These are phyloP conservation scores for Cubamyces lactineus DNA, from an alignment of 768 basidiomycete genomes.

Conservation along the genomic window DNA sequence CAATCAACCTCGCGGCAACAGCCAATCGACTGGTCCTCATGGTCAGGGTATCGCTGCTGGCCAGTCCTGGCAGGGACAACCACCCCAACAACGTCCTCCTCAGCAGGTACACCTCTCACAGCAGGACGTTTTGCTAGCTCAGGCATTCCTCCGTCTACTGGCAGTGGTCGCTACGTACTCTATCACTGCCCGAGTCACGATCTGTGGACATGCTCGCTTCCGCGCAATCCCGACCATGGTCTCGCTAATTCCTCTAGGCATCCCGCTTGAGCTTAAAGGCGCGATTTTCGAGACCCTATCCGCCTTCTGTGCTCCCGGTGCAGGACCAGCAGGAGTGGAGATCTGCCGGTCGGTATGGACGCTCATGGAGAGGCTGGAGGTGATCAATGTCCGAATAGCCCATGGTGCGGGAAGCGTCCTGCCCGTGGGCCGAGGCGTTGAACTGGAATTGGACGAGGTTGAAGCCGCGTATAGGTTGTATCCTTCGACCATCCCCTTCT, in stretches of 20 bases:
- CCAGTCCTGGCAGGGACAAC: conserved; percentile 35
- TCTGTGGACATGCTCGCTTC: conserved; percentile 77
- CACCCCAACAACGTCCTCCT: conserved; percentile 43
- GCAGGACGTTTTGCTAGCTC: conserved; percentile 77
- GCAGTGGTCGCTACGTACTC: conserved; percentile 77
- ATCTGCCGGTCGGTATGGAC: conserved; percentile 84
- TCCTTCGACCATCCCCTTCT: conserved; percentile 87
- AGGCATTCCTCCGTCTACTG: conserved; percentile 80
- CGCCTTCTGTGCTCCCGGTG: conserved; percentile 83
- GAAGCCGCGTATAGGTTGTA: conserved; percentile 80
- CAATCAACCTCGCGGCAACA: conserved; percentile 45
- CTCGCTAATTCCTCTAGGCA: conserved; percentile 72
- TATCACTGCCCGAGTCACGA: conserved; percentile 74
- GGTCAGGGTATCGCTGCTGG: conserved; percentile 27
- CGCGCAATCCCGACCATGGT: conserved; percentile 82
- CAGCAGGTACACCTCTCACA: conserved; percentile 54
- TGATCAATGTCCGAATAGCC: conserved; percentile 70
- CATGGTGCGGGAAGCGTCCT: conserved; percentile 48
- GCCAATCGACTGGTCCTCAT: conserved; percentile 31
- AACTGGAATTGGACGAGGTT: conserved; percentile 86
- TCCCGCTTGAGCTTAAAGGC: conserved; percentile 92
- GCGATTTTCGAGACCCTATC: conserved; percentile 79
- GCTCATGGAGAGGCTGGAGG: conserved; percentile 81
- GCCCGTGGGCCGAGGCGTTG: conserved; percentile 73
- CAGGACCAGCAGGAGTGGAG: conserved; percentile 71